phyloP scores from a whole-genome alignment of 805 yeast species.

The Tetrapisispora arboricola region DNA sequence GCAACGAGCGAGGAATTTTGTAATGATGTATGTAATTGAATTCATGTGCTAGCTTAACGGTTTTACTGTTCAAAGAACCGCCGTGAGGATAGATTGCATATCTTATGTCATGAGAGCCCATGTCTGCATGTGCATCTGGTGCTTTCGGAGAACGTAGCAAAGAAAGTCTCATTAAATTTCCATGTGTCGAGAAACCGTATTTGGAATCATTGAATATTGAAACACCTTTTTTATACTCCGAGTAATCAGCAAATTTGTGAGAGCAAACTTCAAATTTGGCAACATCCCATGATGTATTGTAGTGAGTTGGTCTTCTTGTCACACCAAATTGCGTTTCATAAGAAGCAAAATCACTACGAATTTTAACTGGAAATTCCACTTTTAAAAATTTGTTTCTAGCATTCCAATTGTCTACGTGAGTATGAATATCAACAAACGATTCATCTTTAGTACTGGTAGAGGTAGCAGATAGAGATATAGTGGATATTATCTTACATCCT shows the following conservation, averaged over 20 bases:
- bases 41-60: conserved; percentile 67
- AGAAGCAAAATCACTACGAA: conserved; percentile 64
- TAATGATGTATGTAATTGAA: conserved; percentile 48
- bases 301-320: conserved; percentile 88
- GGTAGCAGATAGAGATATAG: conserved; percentile 47
- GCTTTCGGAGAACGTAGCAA: conserved; percentile 84
- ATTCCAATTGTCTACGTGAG: conserved; percentile 67
- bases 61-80: conserved; percentile 52
- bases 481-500: conserved; percentile 49
- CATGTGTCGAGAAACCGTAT: conserved; percentile 89
- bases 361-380: conserved; percentile 88
- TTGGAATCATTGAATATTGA: conserved; percentile 74
- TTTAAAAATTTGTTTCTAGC: conserved; percentile 81
- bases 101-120: conserved; percentile 74
- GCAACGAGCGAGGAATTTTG: conserved; percentile 10
- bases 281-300: conserved; percentile 89
- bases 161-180: conserved; percentile 82
- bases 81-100: conserved; percentile 79
- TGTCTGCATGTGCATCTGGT: conserved; percentile 91
- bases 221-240: conserved; percentile 82
- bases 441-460: conserved; percentile 34
- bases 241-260: conserved; percentile 87
- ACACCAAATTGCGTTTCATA: conserved; percentile 93
- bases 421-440: conserved; percentile 41
- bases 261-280: conserved; percentile 95